Evolutionary conservation across 2,329 filamentous ascomycete species (phyloP), one percentile per base, ranked within the genome.

Genomic region (Botryotinia narcissicola): DNA sequence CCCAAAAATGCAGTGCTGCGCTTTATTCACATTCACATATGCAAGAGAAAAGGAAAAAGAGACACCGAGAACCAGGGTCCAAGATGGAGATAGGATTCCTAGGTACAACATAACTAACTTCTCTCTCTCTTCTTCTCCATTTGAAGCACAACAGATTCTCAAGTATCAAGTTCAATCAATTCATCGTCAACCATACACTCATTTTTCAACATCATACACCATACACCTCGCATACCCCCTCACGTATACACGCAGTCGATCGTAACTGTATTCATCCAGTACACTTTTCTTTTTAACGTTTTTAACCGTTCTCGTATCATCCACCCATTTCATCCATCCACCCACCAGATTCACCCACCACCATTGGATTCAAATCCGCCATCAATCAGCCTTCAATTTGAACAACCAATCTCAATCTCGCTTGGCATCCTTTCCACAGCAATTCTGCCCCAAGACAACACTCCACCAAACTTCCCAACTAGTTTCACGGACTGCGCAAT

Each of bases 241-340:
- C 46, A n/a, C 48, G 12, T 54, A 54, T n/a, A 54, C 25, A 54
- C 48, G n/a, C 48, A 48, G 16, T 70, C 40, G 29, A 62, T 70
- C 44, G n/a, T 60, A 25, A 18, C 51, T 18, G 14, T 9, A 29
- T 57, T 14, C 10, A 63, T 54, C 35, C 12, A 64, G 44, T 48
- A 16, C 70, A 57, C 59, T 57, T 44, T 71, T 60, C n/a, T 71
- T 64, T 64, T 54, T 44, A 60, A 32, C 29, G 40, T 40, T 70
- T 70, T 44, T 12, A 35, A 46, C 35, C 37, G 22, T 51, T 42
- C 46, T 72, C 46, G 61, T 67, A 67, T 72, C 61, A 37, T 44
- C 46, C 29, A 71, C 9, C 35, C 46, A 46, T 40, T 25, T 16
- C 44, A 67, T 67, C 46, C 63, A 40, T 37, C 37, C 44, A 42